Base-by-base conservation (phyloP, 805 yeast species). In the Scheffersomyces stipitis region DNA sequence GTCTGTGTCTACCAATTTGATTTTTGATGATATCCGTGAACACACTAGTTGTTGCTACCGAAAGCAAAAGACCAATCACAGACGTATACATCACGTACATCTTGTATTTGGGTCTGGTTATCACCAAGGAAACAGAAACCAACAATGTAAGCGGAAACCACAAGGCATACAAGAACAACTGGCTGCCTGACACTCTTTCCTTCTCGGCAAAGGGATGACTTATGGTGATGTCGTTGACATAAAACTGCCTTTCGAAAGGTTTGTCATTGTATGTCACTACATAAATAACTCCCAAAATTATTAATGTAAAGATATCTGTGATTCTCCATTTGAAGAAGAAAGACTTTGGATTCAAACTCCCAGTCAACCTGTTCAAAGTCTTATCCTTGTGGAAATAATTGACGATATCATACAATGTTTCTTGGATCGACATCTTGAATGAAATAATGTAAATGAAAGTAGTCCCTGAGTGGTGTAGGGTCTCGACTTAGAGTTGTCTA, bases 1-100 rank as follows among this genome's bases (percentile, higher is more conserved):
- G 99, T 41, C 99, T 72, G 43, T 83, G 86, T 54, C 96, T 76
- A 4, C 96, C 97, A 37, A 91, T 78, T 79, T 86, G 80, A 54
- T 83, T 80, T 64, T 91, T 91, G 41, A 87, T 56, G 12, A 81
- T 66, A 52, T 87, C 87, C 3, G 96, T 86, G 34, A 84, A 52
- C 18, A 83, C 65, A 28, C 79, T 71, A 18, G 86, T 78, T 10
- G 81, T 61, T 14, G 78, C 69, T 38, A 84, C 66, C 0, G 89
- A 71, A 1, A 86, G 60, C 7, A 66, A 56, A 17, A 86, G 67
- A 1, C 96, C 96, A 16, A 90, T 46, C 0, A 81, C 41, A 0
- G 95, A 79, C 14, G 83, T 62, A 51, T 78, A 83, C 10, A 83
- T 62, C 18, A 83, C 69, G 55, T 83, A 80, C 8, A 75, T 22